These are phyloP conservation scores for Xylaria digitata DNA, from an alignment of 2,329 filamentous ascomycete genomes.

Conservation along the genomic window DNA sequence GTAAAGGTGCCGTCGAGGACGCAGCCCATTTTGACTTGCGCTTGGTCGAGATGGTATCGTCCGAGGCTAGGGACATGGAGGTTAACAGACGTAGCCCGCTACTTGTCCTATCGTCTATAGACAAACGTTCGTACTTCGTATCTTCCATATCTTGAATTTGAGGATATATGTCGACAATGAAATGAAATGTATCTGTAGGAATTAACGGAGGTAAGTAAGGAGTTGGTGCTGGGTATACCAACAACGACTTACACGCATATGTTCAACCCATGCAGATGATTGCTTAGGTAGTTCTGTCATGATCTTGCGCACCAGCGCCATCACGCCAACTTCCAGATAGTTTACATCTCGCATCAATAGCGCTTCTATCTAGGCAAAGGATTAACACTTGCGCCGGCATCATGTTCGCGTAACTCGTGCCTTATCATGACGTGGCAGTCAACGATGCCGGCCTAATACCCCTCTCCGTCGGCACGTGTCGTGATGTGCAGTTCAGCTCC, in stretches of 20 bases:
- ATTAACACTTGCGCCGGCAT: neutral
- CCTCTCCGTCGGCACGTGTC: neutral
- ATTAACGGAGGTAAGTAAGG: neutral
- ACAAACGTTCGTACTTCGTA: constrained; percentile 14
- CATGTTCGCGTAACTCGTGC: neutral
- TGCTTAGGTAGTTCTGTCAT: neutral
- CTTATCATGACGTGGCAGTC: neutral
- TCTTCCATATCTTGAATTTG: constrained; percentile 1
- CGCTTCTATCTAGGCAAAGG: neutral
- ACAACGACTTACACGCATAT: neutral
- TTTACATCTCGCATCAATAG: constrained; percentile 3
- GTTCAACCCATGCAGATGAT: neutral
- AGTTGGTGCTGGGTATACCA: neutral
- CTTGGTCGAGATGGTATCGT: neutral
- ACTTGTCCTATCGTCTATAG: constrained; percentile 1
- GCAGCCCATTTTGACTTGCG: neutral
- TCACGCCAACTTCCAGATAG: neutral
- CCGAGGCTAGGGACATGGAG: neutral
- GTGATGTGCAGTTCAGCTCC: constrained; percentile 1
- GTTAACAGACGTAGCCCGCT: constrained; percentile 8
- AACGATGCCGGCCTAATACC: neutral
- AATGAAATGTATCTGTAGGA: neutral
- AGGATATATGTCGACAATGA: neutral
- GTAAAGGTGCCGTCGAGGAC: neutral
- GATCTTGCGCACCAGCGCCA: neutral